Conservation (phyloP, 164 flowering plant species). For the Berberis thunbergii region DNA sequence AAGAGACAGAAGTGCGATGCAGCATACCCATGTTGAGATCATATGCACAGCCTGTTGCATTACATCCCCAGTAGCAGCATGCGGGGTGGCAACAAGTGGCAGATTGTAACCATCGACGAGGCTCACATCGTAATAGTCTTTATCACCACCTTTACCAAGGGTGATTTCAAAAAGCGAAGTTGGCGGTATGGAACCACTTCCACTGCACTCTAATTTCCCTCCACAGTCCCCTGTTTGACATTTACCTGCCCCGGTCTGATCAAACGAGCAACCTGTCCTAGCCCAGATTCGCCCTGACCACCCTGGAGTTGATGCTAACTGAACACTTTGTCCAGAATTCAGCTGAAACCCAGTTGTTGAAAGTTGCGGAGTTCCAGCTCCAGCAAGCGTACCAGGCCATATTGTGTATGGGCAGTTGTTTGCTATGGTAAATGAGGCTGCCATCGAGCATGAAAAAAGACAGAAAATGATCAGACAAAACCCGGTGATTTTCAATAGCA, state of each 20-base stretch:
- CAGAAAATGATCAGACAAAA: slow-evolving; percentile 4
- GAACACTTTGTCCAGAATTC: slow-evolving; percentile 34
- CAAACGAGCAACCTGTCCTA: slow-evolving; percentile 68
- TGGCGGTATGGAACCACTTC: slow-evolving; percentile 66
- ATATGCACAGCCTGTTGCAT: slow-evolving; percentile 25
- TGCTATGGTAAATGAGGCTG: slow-evolving; percentile 44
- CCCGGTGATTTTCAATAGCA: neutral
- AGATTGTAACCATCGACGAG: slow-evolving; percentile 79
- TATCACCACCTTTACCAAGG: slow-evolving; percentile 37
- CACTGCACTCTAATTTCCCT: slow-evolving; percentile 55
- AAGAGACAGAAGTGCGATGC: too few species aligned
- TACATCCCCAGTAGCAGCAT: slow-evolving; percentile 43
- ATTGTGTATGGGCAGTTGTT: slow-evolving; percentile 69
- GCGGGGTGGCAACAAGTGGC: slow-evolving; percentile 48
- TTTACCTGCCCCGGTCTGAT: slow-evolving; percentile 35
- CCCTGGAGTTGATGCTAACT: slow-evolving; percentile 32
- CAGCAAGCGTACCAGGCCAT: slow-evolving; percentile 80
- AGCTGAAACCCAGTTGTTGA: slow-evolving; percentile 52
- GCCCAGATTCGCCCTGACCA: slow-evolving; percentile 92
- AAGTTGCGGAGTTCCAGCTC: slow-evolving; percentile 54
- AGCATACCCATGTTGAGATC: slow-evolving; percentile 19
- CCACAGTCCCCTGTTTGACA: slow-evolving; percentile 82
- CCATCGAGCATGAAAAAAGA: slow-evolving; percentile 11
- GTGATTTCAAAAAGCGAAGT: slow-evolving; percentile 74
- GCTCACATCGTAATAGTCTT: slow-evolving; percentile 75